Conservation (phyloP, 345 rosid genomes). For the Conringia planisiliqua region DNA sequence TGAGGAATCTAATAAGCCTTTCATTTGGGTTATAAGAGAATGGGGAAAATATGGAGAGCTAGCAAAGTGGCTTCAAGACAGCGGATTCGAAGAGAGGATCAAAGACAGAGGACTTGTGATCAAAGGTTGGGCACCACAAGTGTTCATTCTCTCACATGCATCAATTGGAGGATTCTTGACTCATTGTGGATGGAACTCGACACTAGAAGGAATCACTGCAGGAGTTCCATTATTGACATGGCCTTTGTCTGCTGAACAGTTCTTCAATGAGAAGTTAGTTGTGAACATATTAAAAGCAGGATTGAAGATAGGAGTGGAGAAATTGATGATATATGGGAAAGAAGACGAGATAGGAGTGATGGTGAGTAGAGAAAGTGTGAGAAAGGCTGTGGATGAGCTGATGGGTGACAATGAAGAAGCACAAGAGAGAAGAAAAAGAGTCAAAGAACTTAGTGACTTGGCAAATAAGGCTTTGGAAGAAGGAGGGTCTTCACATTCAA, state of each 20-base stretch:
- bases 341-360: conserved; percentile 29
- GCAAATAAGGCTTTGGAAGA: conserved; percentile 36
- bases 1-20: conserved; percentile 46
- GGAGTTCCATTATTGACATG: conserved; percentile 39
- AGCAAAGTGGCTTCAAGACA: conserved; percentile 39
- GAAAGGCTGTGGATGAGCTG: conserved; percentile 30
- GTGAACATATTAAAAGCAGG: conserved; percentile 36
- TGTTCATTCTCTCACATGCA: conserved; percentile 45
- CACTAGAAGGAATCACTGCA: conserved; percentile 41
- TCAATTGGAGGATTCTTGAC: conserved; percentile 52
- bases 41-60: conserved; percentile 15
- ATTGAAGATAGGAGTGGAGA: conserved; percentile 27
- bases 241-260: conserved; percentile 32
- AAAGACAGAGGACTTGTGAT: conserved; percentile 47
- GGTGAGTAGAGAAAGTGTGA: conserved; percentile 27
- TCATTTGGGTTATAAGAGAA: conserved; percentile 49
- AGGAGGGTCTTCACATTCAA: conserved; percentile 37
- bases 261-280: conserved; percentile 31
- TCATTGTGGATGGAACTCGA: conserved; percentile 67
- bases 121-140: conserved; percentile 59
- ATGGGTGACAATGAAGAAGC: conserved; percentile 34
- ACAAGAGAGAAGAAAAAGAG: conserved; percentile 34
- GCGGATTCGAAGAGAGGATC: conserved; percentile 38
- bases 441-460: conserved; percentile 28
- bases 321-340: not conserved